A percentile compares a stretch with the other conserved stretches of the same genome.
These are phyloP conservation scores for Pyrrhoderma noxium DNA, from an alignment of 1,284 basidiomycete genomes.

Conservation along the genomic window DNA sequence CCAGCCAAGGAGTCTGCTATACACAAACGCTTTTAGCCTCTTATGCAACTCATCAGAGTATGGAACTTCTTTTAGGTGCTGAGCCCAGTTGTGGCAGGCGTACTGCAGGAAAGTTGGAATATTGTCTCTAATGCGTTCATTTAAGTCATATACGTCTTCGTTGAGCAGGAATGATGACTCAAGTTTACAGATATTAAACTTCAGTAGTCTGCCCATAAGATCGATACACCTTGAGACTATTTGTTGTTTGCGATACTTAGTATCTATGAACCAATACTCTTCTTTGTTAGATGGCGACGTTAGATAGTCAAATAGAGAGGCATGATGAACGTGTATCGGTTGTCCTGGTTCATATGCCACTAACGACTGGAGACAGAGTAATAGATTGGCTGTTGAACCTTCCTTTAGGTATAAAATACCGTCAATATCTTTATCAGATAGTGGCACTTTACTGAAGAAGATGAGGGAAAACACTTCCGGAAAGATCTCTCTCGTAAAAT, in stretches of 20 bases:
- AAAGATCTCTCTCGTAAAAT: not conserved
- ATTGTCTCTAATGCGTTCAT: not conserved
- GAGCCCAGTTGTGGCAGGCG: slow-evolving; percentile 1
- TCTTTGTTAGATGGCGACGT: not conserved
- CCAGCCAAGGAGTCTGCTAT: slow-evolving; percentile 23
- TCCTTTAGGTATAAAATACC: not conserved
- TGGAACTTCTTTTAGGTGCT: slow-evolving; percentile 5
- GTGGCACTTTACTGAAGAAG: not conserved
- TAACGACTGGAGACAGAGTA: not conserved
- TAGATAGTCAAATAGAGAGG: slow-evolving; percentile 4
- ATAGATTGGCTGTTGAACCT: not conserved
- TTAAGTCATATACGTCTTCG: slow-evolving; percentile 5
- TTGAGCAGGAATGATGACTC: slow-evolving; percentile 7
- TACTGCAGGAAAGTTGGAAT: slow-evolving; percentile 3
- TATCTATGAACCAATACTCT: slow-evolving; percentile 1
- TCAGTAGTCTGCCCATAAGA: not conserved
- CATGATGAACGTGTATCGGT: slow-evolving; percentile 1
- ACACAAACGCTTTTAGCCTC: slow-evolving; percentile 16
- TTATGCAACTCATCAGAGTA: not conserved
- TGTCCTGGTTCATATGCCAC: not conserved
- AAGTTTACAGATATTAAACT: slow-evolving; percentile 10
- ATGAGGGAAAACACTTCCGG: not conserved
- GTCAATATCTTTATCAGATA: not conserved
- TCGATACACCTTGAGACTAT: not conserved
- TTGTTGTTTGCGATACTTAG: not conserved